Evolutionary conservation across 2,329 filamentous ascomycete species (phyloP).

Genomic region (Alternaria ventricosa): DNA sequence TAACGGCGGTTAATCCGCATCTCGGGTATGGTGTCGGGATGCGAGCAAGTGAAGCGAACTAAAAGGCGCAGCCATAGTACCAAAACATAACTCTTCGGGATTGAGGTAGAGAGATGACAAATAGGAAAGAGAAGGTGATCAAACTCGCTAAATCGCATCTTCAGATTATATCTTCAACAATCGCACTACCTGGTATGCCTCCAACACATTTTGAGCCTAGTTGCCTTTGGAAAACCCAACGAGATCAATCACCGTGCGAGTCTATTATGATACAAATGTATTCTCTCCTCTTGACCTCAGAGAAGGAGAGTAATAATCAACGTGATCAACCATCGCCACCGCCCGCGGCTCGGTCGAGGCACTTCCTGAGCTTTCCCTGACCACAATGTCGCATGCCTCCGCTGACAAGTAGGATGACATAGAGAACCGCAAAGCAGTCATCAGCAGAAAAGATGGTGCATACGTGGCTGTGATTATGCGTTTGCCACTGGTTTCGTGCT

Average conservation of each 20-base stretch:
- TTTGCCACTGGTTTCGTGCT: constrained; percentile 2
- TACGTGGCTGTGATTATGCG: not conserved
- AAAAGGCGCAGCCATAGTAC: not conserved
- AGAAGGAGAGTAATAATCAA: constrained; percentile 2
- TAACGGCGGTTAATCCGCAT: not conserved
- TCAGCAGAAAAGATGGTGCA: not conserved
- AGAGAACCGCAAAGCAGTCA: not conserved
- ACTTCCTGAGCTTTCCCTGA: not conserved
- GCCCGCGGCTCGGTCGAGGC: constrained; percentile 11
- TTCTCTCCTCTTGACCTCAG: not conserved
- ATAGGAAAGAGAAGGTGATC: not conserved
- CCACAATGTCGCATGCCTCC: not conserved
- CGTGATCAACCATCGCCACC: constrained; percentile 9
- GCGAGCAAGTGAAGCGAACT: not conserved
- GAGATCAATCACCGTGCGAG: constrained; percentile 7
- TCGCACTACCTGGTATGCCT: constrained; percentile 1
- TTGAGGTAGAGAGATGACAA: not conserved
- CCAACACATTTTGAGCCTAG: not conserved
- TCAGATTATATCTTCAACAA: constrained; percentile 8
- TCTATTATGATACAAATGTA: constrained; percentile 17
- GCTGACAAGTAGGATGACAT: not conserved
- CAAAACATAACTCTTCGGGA: not conserved
- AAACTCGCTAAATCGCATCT: constrained; percentile 12
- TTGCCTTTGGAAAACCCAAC: not conserved
- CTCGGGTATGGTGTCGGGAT: not conserved